Conservation (phyloP, 345 rosid genomes). For the Dimocarpus longan region DNA sequence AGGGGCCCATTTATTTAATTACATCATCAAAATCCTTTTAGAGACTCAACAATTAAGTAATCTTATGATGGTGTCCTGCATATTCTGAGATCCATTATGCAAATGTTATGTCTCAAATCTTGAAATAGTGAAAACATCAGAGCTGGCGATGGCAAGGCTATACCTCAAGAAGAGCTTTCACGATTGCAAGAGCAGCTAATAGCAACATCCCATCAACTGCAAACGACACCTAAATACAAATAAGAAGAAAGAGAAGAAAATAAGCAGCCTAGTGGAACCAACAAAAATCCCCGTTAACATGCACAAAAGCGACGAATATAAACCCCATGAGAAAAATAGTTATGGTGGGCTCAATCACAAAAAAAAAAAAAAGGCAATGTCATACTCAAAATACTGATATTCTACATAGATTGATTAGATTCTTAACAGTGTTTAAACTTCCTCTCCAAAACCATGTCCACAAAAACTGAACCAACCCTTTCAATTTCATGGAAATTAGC, state of each 20-base stretch:
- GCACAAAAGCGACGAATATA: background rate
- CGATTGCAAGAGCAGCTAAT: conserved; percentile 63
- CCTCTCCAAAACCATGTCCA: background rate
- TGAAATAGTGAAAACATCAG: background rate
- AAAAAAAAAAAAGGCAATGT: background rate
- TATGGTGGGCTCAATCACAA: background rate
- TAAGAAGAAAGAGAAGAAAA: background rate
- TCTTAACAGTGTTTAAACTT: too few species aligned
- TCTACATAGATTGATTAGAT: background rate
- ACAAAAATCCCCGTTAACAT: background rate
- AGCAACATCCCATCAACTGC: conserved; percentile 82
- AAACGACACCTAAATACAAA: conserved; percentile 61
- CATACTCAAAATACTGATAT: background rate
- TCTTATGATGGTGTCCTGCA: conserved; percentile 1
- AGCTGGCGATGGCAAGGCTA: conserved; percentile 9
- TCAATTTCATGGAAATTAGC: background rate
- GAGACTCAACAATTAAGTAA: background rate
- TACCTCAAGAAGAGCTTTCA: conserved; percentile 81
- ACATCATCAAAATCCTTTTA: background rate
- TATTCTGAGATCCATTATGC: background rate
- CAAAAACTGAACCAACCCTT: background rate
- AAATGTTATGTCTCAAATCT: background rate
- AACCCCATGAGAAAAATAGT: background rate
- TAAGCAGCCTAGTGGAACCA: background rate
- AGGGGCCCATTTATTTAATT: background rate